Base-by-base conservation (phyloP, 768 basidiomycete species). In the Pilatotrama ljubarskyi region DNA sequence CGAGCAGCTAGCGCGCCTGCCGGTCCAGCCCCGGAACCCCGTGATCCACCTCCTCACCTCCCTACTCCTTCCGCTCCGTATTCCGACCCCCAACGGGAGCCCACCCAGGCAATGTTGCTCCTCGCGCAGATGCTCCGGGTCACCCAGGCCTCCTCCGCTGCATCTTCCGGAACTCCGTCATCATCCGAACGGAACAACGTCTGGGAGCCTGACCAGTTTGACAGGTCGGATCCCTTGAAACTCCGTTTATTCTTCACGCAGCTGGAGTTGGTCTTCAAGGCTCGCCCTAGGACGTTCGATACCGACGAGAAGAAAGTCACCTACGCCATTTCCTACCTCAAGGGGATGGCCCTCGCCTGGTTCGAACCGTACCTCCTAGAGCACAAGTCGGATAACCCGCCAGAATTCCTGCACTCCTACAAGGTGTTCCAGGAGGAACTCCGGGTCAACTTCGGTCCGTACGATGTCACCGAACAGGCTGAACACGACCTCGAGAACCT, bases 301-400 rank as follows among this genome's bases (percentile, higher is more conserved):
- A 20, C 54, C 22, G 35, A 55, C 15, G 44, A 55, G 29, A 55
- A 55, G 54, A 55, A 55, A 37, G 54, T 55, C 53, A 43, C 53
- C 25, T 55, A 55, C n/a, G 43, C 29, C 4, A 44, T 55, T 22
- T 55, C 40, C 53, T 46, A 55, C 35, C 53, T 55, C 53, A 55
- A 55, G 41, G 53, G 53, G 6, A 44, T 35, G 11, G 29, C 53
- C 15, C 42, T 55, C 3, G 26, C 25, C 4, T 55, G 41, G 53
- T 55, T 46, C n/a, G n/a, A n/a, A n/a, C n/a, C n/a, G n/a, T n/a
- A n/a, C n/a, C n/a, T n/a, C n/a, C n/a, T n/a, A n/a, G n/a, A n/a
- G n/a, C n/a, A n/a, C n/a, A n/a, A n/a, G n/a, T n/a, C n/a, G n/a
- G n/a, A n/a, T n/a, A n/a, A n/a, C n/a, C n/a, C n/a, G n/a, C n/a